phyloP scores from a whole-genome alignment of 139 green algal species.

The Coelastrella sp. region DNA sequence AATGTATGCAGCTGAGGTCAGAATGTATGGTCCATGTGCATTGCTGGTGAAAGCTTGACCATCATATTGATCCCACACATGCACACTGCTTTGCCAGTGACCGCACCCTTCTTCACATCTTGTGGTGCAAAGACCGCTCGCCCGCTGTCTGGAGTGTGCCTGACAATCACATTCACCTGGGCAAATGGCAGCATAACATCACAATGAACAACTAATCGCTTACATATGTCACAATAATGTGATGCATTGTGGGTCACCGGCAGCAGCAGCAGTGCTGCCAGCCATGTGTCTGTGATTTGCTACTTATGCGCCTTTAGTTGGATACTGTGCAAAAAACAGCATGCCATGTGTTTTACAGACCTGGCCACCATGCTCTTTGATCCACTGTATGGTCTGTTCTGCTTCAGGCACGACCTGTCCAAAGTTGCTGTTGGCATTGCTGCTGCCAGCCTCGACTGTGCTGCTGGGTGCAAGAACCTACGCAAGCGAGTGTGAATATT shows the following conservation, averaged over 20 bases:
- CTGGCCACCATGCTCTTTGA: background rate
- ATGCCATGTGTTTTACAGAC: background rate
- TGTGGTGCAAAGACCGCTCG: background rate
- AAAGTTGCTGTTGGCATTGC: background rate
- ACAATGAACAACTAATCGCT: slow-evolving; percentile 48
- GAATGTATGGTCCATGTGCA: too few relatives aligned
- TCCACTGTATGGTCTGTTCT: background rate
- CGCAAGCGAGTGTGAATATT: too few relatives aligned
- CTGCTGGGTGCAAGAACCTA: background rate
- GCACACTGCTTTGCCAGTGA: too few relatives aligned
- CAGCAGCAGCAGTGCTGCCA: background rate
- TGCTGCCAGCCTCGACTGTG: background rate
- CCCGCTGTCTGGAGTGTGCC: background rate
- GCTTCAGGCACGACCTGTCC: background rate
- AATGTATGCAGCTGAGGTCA: too few relatives aligned
- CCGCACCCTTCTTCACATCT: slow-evolving; percentile 6
- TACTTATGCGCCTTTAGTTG: background rate
- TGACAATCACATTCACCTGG: background rate
- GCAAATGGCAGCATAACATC: slow-evolving; percentile 50
- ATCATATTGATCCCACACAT: background rate
- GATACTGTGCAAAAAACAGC: background rate
- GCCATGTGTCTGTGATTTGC: background rate
- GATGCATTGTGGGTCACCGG: background rate
- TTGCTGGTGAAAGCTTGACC: background rate
- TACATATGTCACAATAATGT: background rate